Evolutionary conservation across 2,329 filamentous ascomycete species (phyloP).

Genomic region (Paracoccidioides lutzii): DNA sequence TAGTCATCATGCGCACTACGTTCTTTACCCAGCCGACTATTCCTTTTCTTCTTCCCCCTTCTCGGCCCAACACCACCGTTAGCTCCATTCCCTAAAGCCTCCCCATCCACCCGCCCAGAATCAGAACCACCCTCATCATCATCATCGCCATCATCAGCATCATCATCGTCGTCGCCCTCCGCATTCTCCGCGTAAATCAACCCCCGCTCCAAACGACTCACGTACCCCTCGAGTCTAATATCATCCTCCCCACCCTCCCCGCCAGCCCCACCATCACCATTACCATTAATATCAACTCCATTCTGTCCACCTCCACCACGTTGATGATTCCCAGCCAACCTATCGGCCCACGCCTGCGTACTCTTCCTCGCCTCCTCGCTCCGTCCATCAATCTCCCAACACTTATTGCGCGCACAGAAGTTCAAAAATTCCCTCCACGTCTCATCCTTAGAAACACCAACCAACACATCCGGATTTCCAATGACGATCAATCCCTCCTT

Average conservation of each 20-base stretch:
- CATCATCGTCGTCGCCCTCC: constrained; percentile 7
- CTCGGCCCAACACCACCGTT: background rate
- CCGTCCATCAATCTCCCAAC: constrained; percentile 16
- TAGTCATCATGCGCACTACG: constrained; percentile 6
- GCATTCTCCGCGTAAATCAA: constrained; percentile 14
- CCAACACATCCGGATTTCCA: constrained; percentile 28
- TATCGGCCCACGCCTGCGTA: background rate
- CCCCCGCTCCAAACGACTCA: constrained; percentile 15
- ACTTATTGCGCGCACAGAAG: constrained; percentile 28
- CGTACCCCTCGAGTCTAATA: constrained; percentile 13
- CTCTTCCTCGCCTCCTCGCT: background rate
- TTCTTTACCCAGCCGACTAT: background rate
- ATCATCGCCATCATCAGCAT: constrained; percentile 8
- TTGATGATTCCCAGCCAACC: background rate
- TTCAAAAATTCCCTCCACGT: constrained; percentile 26
- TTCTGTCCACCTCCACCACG: background rate
- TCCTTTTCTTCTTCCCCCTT: background rate
- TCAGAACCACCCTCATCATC: background rate
- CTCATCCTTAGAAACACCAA: constrained; percentile 18
- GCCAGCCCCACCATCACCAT: background rate
- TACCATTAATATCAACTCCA: background rate
- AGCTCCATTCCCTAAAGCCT: background rate
- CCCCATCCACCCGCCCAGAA: constrained; percentile 5
- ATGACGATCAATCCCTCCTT: constrained; percentile 32
- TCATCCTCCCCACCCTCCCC: constrained; percentile 10